Evolutionary conservation across 2,329 filamentous ascomycete species (phyloP).

Genomic region (Tolypocladium tropicale): DNA sequence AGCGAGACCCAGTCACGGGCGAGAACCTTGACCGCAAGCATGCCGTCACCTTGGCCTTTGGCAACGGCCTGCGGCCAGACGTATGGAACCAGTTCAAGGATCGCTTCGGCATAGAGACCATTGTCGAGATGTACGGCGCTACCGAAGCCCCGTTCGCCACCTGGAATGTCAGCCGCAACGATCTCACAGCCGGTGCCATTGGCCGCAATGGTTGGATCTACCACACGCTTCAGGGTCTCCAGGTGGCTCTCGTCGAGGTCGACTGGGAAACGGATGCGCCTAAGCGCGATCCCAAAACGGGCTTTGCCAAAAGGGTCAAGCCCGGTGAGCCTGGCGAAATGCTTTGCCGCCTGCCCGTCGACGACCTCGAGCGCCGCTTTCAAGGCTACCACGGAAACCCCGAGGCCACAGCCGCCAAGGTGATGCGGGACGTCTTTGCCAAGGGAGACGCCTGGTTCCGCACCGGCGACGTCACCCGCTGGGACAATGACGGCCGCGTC

Average conservation of each 20-base stretch:
- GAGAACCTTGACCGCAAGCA: conserved; percentile 63
- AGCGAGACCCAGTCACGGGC: conserved; percentile 52
- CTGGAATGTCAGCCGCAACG: conserved; percentile 66
- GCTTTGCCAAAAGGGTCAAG: conserved; percentile 51
- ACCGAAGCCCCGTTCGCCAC: conserved; percentile 61
- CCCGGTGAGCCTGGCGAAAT: conserved; percentile 64
- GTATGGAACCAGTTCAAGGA: conserved; percentile 78
- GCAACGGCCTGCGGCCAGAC: conserved; percentile 77
- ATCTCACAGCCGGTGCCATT: conserved; percentile 65
- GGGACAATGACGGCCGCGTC: conserved; percentile 58
- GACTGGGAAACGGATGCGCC: conserved; percentile 63
- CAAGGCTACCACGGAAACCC: conserved; percentile 75
- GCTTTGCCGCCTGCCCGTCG: conserved; percentile 57
- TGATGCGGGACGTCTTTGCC: conserved; percentile 60
- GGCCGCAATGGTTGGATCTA: conserved; percentile 60
- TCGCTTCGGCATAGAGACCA: conserved; percentile 63
- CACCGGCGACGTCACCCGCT: conserved; percentile 71
- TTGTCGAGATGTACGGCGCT: conserved; percentile 73
- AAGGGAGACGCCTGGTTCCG: conserved; percentile 77
- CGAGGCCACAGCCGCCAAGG: conserved; percentile 60
- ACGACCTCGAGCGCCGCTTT: conserved; percentile 54
- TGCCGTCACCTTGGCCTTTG: conserved; percentile 64
- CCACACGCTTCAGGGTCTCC: conserved; percentile 38
- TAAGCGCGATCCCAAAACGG: conserved; percentile 55
- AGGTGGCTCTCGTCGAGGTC: conserved; percentile 52